Percentiles rank a stretch among this genome's conserved stretches.
Conservation (phyloP, 2,329 filamentous ascomycete genomes). For the Calonectria henricotiae region DNA sequence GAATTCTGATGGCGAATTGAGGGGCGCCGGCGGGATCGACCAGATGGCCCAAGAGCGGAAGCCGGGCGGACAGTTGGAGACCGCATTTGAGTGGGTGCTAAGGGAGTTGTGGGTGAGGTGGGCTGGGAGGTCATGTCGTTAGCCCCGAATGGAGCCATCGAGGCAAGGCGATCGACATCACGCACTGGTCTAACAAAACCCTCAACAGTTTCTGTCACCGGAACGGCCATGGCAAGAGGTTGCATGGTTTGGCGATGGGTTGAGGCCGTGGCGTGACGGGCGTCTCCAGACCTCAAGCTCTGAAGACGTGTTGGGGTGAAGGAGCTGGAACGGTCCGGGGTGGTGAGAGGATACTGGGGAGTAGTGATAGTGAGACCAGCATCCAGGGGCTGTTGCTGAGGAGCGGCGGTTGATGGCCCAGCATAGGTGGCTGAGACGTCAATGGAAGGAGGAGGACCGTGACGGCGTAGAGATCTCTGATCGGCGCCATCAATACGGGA, state of each 20-base stretch:
- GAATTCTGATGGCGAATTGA: slow-evolving; percentile 93
- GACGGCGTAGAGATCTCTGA: slow-evolving; percentile 78
- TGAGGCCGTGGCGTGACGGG: slow-evolving; percentile 66
- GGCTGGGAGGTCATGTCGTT: slow-evolving; percentile 87
- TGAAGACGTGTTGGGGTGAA: slow-evolving; percentile 63
- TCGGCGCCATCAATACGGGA: slow-evolving; percentile 72
- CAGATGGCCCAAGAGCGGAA: slow-evolving; percentile 68
- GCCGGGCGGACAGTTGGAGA: slow-evolving; percentile 71
- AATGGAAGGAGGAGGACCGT: slow-evolving; percentile 84
- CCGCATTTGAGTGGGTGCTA: slow-evolving; percentile 75
- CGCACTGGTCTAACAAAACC: slow-evolving; percentile 86
- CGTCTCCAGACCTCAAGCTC: slow-evolving; percentile 69
- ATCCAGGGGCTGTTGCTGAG: slow-evolving; percentile 50
- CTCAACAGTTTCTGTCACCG: slow-evolving; percentile 79
- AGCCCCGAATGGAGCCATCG: slow-evolving; percentile 82
- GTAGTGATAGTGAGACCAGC: slow-evolving; percentile 43
- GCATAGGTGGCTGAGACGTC: slow-evolving; percentile 66
- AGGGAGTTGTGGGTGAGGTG: slow-evolving; percentile 89
- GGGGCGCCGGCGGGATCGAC: slow-evolving; percentile 79
- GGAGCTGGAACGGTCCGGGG: slow-evolving; percentile 48
- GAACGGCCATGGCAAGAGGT: slow-evolving; percentile 77
- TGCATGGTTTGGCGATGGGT: slow-evolving; percentile 69
- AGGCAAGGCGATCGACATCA: slow-evolving; percentile 86
- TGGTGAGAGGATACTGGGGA: slow-evolving; percentile 47
- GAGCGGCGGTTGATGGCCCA: slow-evolving; percentile 57